These are phyloP conservation scores for Pseudonitzschia multistriata DNA, from an alignment of 108 stramenopile species.

Conservation along the genomic window DNA sequence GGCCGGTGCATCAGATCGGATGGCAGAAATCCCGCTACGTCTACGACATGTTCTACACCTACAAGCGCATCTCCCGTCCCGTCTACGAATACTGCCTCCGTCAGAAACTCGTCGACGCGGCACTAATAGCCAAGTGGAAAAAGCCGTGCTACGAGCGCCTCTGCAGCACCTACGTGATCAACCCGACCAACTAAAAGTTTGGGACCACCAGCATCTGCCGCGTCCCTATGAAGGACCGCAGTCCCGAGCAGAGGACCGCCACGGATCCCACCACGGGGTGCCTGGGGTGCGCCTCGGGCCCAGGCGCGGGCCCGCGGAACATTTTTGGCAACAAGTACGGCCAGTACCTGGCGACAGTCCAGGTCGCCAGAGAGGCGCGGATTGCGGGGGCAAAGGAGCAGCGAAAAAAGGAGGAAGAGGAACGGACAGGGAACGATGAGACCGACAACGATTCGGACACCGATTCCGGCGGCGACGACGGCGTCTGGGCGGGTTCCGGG, in stretches of 20 bases:
- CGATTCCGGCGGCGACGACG: constrained; percentile 60
- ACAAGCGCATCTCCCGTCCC: constrained; percentile 80
- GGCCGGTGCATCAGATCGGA: constrained; percentile 99
- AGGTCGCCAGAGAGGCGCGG: constrained; percentile 83
- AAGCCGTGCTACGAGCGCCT: constrained; percentile 98
- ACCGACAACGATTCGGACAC: constrained; percentile 40
- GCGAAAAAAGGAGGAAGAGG: constrained; percentile 14
- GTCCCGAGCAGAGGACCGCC: constrained; percentile 61
- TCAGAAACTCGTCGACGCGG: constrained; percentile 95
- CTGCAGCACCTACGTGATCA: constrained; percentile 99
- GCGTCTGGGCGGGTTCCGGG: constrained; percentile 81
- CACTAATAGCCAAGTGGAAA: constrained; percentile 99
- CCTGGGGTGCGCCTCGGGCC: constrained; percentile 95
- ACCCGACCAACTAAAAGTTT: constrained; percentile 98
- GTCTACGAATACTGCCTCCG: constrained; percentile 98
- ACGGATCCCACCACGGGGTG: constrained; percentile 96
- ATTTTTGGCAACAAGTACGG: constrained; percentile 99
- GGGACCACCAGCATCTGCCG: constrained; percentile 97
- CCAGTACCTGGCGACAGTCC: constrained; percentile 97
- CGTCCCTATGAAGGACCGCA: constrained; percentile 80
- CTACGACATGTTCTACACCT: constrained; percentile 98
- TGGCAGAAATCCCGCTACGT: constrained; percentile 98
- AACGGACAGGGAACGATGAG: constrained; percentile 16
- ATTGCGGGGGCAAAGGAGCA: constrained; percentile 35
- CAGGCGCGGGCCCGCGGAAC: constrained; percentile 87